These are phyloP conservation scores for Peribolospora kevripleyi DNA, from an alignment of 768 basidiomycete species.

Conservation along the genomic window DNA sequence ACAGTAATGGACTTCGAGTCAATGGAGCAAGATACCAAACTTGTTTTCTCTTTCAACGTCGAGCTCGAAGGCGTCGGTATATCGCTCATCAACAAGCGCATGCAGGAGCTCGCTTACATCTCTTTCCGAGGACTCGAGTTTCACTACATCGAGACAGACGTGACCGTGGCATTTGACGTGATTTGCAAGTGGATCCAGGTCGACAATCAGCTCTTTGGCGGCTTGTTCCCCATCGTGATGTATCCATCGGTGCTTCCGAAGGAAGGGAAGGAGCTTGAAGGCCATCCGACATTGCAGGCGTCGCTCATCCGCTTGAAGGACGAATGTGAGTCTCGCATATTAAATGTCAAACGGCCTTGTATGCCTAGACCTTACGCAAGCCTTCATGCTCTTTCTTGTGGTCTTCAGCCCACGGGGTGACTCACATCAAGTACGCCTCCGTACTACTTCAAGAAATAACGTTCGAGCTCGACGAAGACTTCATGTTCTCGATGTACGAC, in stretches of 20 bases:
- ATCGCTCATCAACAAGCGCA: slow-evolving; percentile 63
- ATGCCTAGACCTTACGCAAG: neutral
- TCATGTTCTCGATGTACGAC: slow-evolving; percentile 75
- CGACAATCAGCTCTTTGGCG: slow-evolving; percentile 94
- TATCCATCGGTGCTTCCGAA: slow-evolving; percentile 75
- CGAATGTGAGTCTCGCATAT: slow-evolving; percentile 36
- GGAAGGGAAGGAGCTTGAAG: slow-evolving; percentile 46
- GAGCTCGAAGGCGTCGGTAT: slow-evolving; percentile 76
- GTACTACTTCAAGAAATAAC: slow-evolving; percentile 80
- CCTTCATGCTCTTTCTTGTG: neutral
- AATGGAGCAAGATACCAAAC: slow-evolving; percentile 31
- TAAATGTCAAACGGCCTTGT: too few relatives aligned
- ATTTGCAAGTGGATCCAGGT: slow-evolving; percentile 72
- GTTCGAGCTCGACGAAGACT: slow-evolving; percentile 90
- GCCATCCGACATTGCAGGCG: slow-evolving; percentile 66
- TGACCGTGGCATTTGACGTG: slow-evolving; percentile 55
- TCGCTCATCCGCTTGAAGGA: slow-evolving; percentile 81
- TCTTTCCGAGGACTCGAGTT: slow-evolving; percentile 54
- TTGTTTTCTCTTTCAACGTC: slow-evolving; percentile 40
- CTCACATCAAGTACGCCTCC: slow-evolving; percentile 95
- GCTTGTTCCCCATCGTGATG: slow-evolving; percentile 74
- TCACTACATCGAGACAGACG: slow-evolving; percentile 54
- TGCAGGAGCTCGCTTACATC: slow-evolving; percentile 74
- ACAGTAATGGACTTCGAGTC: slow-evolving; percentile 12
- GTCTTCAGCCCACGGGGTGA: slow-evolving; percentile 70